Evolutionary conservation across 2,329 filamentous ascomycete genomes (phyloP).

Genomic region (Incumbomyces delicatus): DNA sequence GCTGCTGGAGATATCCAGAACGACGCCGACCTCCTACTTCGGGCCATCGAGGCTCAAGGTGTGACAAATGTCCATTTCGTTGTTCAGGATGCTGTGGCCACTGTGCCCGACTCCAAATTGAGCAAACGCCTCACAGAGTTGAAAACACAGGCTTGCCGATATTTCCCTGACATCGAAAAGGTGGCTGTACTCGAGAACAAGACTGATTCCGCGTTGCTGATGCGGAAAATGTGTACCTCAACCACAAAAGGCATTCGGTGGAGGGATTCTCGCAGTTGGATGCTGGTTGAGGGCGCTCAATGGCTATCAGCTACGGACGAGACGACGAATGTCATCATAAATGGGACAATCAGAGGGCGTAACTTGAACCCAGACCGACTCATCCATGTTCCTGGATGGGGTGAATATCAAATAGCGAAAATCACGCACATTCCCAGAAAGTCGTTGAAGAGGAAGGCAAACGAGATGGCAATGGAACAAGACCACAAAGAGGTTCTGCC

Average conservation of each 20-base stretch:
- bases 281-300: conserved; percentile 73
- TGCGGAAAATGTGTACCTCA: conserved; percentile 82
- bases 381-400: conserved; percentile 87
- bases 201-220: conserved; percentile 83
- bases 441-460: conserved; percentile 39
- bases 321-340: conserved; percentile 57
- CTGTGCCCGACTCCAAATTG: conserved; percentile 71
- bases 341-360: conserved; percentile 75
- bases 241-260: conserved; percentile 90
- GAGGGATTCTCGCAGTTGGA: conserved; percentile 93
- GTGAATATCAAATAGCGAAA: conserved; percentile 82
- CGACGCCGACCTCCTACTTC: conserved; percentile 72
- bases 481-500: conserved; percentile 50
- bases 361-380: conserved; percentile 82
- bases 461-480: conserved; percentile 60
- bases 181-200: conserved; percentile 78
- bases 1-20: conserved; percentile 74
- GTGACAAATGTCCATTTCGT: conserved; percentile 84
- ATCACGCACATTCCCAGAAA: conserved; percentile 64
- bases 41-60: conserved; percentile 84
- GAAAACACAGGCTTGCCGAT: conserved; percentile 87
- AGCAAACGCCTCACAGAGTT: conserved; percentile 69
- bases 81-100: conserved; percentile 66
- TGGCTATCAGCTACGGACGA: conserved; percentile 50
- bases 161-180: conserved; percentile 86